phyloP scores from a whole-genome alignment of 768 basidiomycete species.

The Amyloporia xantha region DNA sequence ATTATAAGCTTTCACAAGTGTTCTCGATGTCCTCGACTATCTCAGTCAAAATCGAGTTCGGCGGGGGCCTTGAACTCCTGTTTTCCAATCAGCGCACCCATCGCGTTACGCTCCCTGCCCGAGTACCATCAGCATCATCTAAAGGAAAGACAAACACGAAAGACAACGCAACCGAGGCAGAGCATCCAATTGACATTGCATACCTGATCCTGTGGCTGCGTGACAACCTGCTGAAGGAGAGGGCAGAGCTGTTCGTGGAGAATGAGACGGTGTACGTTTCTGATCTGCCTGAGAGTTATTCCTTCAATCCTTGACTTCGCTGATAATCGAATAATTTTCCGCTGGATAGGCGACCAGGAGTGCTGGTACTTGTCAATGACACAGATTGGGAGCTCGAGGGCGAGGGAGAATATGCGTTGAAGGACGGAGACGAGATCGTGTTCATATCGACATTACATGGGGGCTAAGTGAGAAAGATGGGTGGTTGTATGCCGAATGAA shows the following conservation, averaged over 20 bases:
- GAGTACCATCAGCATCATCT: conserved; percentile 24
- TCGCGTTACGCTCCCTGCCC: conserved; percentile 44
- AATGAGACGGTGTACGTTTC: conserved; percentile 72
- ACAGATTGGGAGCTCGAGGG: conserved; percentile 98
- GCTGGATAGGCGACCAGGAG: conserved; percentile 77
- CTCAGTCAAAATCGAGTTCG: conserved; percentile 63
- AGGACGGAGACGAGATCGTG: conserved; percentile 82
- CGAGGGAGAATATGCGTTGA: conserved; percentile 77
- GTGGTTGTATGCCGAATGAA: not conserved
- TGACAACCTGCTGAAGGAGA: conserved; percentile 71
- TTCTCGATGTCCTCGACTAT: too few relatives aligned
- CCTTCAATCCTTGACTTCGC: not conserved
- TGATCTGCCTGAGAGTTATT: too few relatives aligned
- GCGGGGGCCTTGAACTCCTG: conserved; percentile 81
- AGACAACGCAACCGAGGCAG: conserved; percentile 6
- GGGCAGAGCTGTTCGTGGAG: conserved; percentile 87
- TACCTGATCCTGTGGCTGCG: conserved; percentile 78
- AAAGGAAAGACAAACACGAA: not conserved
- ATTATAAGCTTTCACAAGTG: too few relatives aligned
- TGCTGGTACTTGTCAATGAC: conserved; percentile 94
- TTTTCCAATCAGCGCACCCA: conserved; percentile 68
- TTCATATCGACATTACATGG: conserved; percentile 97
- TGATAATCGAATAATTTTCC: conserved; percentile 4
- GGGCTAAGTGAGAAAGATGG: conserved; percentile 48
- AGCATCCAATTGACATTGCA: conserved; percentile 48